Percentiles rank a stretch among this genome's conserved stretches.
phyloP scores from a whole-genome alignment of 306 rosid species.

The Cyclanthera cordifolia region DNA sequence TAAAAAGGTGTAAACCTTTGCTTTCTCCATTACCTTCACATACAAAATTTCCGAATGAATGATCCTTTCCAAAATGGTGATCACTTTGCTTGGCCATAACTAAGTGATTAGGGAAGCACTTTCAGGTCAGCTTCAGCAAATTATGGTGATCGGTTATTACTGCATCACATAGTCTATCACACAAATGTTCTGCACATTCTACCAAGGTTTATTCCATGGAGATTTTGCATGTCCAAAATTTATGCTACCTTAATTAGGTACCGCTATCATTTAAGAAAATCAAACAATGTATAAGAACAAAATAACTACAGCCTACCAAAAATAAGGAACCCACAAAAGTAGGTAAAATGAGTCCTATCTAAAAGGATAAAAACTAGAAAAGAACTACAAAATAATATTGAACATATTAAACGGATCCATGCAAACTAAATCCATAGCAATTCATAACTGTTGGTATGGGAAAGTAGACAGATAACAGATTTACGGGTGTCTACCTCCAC shows the following conservation, averaged over 20 bases:
- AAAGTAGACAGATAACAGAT: constrained; percentile 1
- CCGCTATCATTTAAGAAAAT: neutral
- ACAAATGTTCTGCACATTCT: neutral
- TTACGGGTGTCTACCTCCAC: constrained; percentile 56
- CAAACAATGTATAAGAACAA: neutral
- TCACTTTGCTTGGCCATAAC: too few species aligned
- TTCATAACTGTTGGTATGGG: neutral
- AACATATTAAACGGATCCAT: neutral
- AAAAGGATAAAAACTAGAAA: neutral
- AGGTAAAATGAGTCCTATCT: neutral
- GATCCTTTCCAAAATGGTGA: too few species aligned
- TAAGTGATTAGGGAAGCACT: constrained; percentile 5
- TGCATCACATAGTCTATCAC: neutral
- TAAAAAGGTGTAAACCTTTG: too few species aligned
- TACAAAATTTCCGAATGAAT: too few species aligned
- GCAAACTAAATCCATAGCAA: neutral
- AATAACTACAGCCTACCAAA: neutral
- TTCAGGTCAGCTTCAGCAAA: neutral
- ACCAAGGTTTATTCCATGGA: neutral
- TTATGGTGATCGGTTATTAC: neutral
- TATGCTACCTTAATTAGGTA: neutral
- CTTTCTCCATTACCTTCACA: too few species aligned
- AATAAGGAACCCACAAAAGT: neutral
- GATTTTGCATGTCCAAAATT: neutral
- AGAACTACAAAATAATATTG: neutral